Evolutionary conservation across 2,329 filamentous ascomycete species (phyloP), one percentile per base, ranked within the genome.

Genomic region (Ilyonectria sp.): DNA sequence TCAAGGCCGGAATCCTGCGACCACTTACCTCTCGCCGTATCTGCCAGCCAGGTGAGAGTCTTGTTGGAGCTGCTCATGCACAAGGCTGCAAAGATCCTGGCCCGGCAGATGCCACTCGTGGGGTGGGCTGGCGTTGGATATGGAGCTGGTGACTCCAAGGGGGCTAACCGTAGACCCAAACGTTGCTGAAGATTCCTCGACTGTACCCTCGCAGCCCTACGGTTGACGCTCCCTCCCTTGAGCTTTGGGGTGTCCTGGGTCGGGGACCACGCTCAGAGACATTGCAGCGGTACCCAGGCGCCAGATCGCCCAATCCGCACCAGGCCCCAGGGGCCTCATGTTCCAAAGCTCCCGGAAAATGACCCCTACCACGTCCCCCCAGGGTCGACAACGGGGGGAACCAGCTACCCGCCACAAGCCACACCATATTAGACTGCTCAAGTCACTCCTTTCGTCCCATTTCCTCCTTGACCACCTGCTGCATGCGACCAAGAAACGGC

Each of bases 21-120:
- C 63, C 57, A 57, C 46, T 54, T 56, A 44, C 56, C 37, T 44
- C 37, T 33, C 54, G 60, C 53, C 46, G 40, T 59, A 55, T 67
- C 55, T 52, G 61, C 63, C 63, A 55, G 44, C 59, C 56, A 62
- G 61, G 68, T 44, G 21, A 50, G 63, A 55, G 56, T 63, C 52
- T 55, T 50, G 56, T 50, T 60, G 60, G 62, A 68, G 67, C 62
- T 64, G 63, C 67, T 70, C 68, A 70, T 75, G 71, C 69, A 74
- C 73, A 67, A 75, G 69, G 72, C 73, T 75, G 72, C 69, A 70
- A 57, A 66, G 60, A 75, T 71, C 74, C 75, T 77, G 67, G 69
- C 64, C 55, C 69, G 72, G 73, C 67, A 76, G 62, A 69, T 75
- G 71, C 60, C 68, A 70, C 66, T 69, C 71, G 73, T 72, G 73